A percentile compares a stretch with the other conserved stretches of the same genome.
Evolutionary conservation across 1,139 yeast species (phyloP).

Genomic region (Torulaspora globosa): DNA sequence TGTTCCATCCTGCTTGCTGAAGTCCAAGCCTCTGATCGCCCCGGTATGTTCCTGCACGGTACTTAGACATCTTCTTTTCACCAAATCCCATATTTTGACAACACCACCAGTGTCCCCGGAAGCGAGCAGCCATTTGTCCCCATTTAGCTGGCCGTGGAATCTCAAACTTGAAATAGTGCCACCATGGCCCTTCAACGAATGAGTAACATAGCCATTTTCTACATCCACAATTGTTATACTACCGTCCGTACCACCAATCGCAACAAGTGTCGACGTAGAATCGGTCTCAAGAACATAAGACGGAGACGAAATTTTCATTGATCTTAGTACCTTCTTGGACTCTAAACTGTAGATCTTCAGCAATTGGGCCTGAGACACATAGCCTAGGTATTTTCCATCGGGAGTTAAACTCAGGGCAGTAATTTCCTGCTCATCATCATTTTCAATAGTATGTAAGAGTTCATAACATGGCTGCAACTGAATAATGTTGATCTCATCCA

Average conservation of each 20-base stretch:
- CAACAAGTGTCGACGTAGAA: slow-evolving; percentile 75
- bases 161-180: slow-evolving; percentile 77
- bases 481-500: slow-evolving; percentile 70
- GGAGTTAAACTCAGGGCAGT: slow-evolving; percentile 75
- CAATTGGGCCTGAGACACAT: slow-evolving; percentile 80
- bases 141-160: slow-evolving; percentile 69
- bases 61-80: slow-evolving; percentile 63
- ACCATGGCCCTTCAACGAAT: slow-evolving; percentile 90
- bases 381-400: slow-evolving; percentile 65
- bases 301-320: slow-evolving; percentile 66
- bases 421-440: slow-evolving; percentile 74
- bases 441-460: slow-evolving; percentile 60
- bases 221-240: slow-evolving; percentile 89
- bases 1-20: slow-evolving; percentile 37
- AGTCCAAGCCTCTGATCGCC: slow-evolving; percentile 83
- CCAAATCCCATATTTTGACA: slow-evolving; percentile 87
- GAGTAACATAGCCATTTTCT: slow-evolving; percentile 83
- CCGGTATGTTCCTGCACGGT: slow-evolving; percentile 71
- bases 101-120: slow-evolving; percentile 86
- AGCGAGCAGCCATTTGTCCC: slow-evolving; percentile 71
- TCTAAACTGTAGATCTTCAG: slow-evolving; percentile 53
- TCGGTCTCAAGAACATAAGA: slow-evolving; percentile 76
- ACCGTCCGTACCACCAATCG: slow-evolving; percentile 96
- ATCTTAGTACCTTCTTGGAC: slow-evolving; percentile 48
- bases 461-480: slow-evolving; percentile 50